Base-by-base conservation (phyloP, 1,284 basidiomycete genomes). In the Singerocomus rubriflavus region DNA sequence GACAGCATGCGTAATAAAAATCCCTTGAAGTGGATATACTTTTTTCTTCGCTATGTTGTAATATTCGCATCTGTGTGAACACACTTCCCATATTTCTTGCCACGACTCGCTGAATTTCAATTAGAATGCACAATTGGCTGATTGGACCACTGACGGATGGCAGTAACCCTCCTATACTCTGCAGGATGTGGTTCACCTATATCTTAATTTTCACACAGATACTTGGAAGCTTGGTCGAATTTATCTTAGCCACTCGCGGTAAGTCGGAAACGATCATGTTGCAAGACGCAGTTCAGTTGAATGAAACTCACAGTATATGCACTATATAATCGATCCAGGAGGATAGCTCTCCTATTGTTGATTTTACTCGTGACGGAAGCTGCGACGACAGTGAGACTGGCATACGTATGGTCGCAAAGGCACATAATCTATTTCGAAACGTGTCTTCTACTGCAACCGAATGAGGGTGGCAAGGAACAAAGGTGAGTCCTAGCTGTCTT, bases 1-100 rank as follows among this genome's bases (percentile, higher is more conserved):
- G 6, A 16, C n/a, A 35, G 60, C 4, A 65, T 63, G 63, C 50
- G 12, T 26, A 53, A 53, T 6, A 49, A 11, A 21, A 63, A 33
- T 8, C 50, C 26, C 5, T 51, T 52, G 25, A 65, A 65, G 36
- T 65, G 63, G 61, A 5, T 35, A 0, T 62, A 62, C 16, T 40
- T 65, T 11, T 57, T 54, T 38, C 49, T 66, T 52, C 60, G 52
- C 13, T 64, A 62, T 46, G 40, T 12, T 35, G 44, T 48, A 1
- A 49, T 62, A 41, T n/a, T 49, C 5, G 51, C 42, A 31, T 53
- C 52, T 25, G 12, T 48, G 60, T 61, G 33, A 57, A 60, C 49
- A 44, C 6, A 16, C 35, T 27, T 4, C 29, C 25, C 13, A 31
- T 21, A 10, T 3, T 12, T 10, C 21, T 34, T 31, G 14, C 14